Evolutionary conservation across 2,329 filamentous ascomycete species (phyloP).

Genomic region (Penicillium sp.): DNA sequence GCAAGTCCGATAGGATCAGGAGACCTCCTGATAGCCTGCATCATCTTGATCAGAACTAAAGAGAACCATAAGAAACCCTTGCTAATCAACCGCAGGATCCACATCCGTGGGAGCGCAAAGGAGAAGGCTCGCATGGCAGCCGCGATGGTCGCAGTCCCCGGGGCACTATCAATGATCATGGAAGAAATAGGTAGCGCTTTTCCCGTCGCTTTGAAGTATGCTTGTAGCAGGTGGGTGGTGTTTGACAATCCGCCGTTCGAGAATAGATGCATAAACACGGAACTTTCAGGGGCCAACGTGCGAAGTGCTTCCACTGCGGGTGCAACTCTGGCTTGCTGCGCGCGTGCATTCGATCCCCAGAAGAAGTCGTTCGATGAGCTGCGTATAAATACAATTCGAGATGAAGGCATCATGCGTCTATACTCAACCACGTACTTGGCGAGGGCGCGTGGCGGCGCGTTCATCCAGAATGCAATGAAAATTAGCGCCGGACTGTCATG

Average conservation of each 20-base stretch:
- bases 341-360: conserved; percentile 20
- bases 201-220: conserved; percentile 37
- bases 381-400: conserved; percentile 45
- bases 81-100: conserved; percentile 30
- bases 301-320: conserved; percentile 39
- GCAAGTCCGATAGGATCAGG: conserved; percentile 28
- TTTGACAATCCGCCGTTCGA: conserved; percentile 51
- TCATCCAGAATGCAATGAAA: conserved; percentile 51
- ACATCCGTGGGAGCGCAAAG: conserved; percentile 33
- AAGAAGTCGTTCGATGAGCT: conserved; percentile 37
- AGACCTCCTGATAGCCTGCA: conserved; percentile 16
- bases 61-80: conserved; percentile 25
- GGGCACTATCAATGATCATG: conserved; percentile 48
- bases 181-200: conserved; percentile 39
- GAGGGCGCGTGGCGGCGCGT: conserved; percentile 43
- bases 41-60: conserved; percentile 21
- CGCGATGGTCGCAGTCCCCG: conserved; percentile 36
- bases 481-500: conserved; percentile 26
- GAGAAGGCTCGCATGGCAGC: conserved; percentile 34
- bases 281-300: conserved; percentile 22
- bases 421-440: conserved; percentile 51
- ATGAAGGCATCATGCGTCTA: conserved; percentile 40
- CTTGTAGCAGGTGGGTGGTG: conserved; percentile 37
- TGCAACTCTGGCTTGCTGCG: conserved; percentile 28
- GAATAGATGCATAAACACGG: conserved; percentile 48